Base-by-base conservation (phyloP, 2,329 filamentous ascomycete species). In the Aspergillus bombycis region DNA sequence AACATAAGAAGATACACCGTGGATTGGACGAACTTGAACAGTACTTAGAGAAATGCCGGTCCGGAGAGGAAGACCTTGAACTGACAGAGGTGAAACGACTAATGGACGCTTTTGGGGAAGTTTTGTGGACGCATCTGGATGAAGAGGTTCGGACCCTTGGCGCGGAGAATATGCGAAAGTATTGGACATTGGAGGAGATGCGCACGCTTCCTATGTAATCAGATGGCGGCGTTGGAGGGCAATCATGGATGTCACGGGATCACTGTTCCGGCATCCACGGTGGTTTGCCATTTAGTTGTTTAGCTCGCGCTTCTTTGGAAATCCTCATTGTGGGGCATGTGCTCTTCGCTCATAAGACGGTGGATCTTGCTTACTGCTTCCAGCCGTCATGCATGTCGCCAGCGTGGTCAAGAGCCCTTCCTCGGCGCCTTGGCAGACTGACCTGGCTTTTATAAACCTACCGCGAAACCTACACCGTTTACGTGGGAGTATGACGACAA, bases 121-220 rank as follows among this genome's bases (percentile, higher is more conserved):
- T 96, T 66, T 76, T 97, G 56, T 94, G 92, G 91, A 82, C 81
- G 72, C 93, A 97, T 83, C 80, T 97, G 64, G 91, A 95, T 71
- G 89, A 94, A 70, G 93, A 97, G 83, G 93, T 97, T 9, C 81
- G 83, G 76, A 86, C 91, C 68, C 77, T 97, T 36, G 87, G 89
- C 2, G 93, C 93, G 52, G 91, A 95, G 77, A 96, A 94, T 75
- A 96, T 97, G 93, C 84, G 92, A 69, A 87, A 83, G 77, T 93
- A 91, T 77, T 97, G 92, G 91, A 90, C 83, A 0, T 69, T 88
- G 64, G 87, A 91, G 54, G 93, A 97, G 83, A 89, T 97, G 77
- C 81, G 78, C 75, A 78, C 80, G 58, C 84, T 95, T 80, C 88
- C 86, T 0, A 92, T 93, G 81, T 93, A 55, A 69, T 63, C 12